Base-by-base conservation (phyloP, 805 yeast genomes). In the Lipomyces oligophaga region DNA sequence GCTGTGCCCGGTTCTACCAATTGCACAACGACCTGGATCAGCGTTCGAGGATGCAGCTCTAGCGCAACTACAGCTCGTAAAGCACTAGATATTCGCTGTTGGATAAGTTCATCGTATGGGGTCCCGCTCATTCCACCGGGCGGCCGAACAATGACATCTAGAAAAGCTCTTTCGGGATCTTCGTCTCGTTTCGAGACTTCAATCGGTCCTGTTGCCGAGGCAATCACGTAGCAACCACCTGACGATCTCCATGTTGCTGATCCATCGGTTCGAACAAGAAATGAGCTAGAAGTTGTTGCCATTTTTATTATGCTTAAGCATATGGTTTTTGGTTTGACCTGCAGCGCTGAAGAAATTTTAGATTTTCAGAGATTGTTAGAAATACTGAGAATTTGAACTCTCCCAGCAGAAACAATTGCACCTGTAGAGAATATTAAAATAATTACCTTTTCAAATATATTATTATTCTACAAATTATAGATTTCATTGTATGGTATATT, bases 201-300 rank as follows among this genome's bases (percentile, higher is more conserved):
- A 25, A 90, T 75, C 0, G 98, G 98, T 0, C 98, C 98, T 1
- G 89, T 76, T 0, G 90, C 89, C 0, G 96, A 80, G 34, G 82
- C 78, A 2, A 89, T 66, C 2, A 84, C 80, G 15, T 47, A 40
- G 10, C 58, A 38, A 3, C 32, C 16, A 19, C 58, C 58, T 24
- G 40, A 42, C 11, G 24, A 32, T n/a, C n/a, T n/a, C 54, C 54
- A 52, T 16, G 46, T 32, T 8, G 56, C 53, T 3, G 56, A 52
- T 13, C 56, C 56, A 31, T 49, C 52, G n/a, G 50, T 41, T 10
- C 56, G 35, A 28, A 8, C 24, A 15, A 52, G 42, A 24, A 50
- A 50, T 4, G 41, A n/a, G 3, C 43, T 43, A 11, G 44, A 26
- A n/a, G 43, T 16, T 13, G 39, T 7, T 8, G 43, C 37, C 13